Evolutionary conservation across 148 eudicot species (phyloP), one percentile per base, ranked within the genome.

Genomic region (Heliosperma pusillum): DNA sequence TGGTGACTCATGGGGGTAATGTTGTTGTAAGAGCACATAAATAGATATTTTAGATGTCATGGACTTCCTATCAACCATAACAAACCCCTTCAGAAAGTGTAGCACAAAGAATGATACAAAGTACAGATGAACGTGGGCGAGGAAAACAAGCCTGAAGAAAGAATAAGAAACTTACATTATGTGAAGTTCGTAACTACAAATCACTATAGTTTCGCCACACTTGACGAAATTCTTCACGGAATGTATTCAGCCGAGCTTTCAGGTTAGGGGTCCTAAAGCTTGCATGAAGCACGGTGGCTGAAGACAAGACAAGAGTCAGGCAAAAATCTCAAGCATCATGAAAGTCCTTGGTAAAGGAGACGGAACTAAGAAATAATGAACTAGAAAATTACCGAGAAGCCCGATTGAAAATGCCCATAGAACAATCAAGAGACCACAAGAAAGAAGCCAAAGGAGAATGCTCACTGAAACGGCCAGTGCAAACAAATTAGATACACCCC

Each of bases 121-220:
- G 42, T 36, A 36, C 42, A 5, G 42, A 36, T 6, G 42, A 36
- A 36, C 42, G 42, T 36, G 42, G 10, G 42, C 42, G 7, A 19
- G 10, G n/a, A 52, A 11, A 52, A 24, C 12, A 29, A n/a, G 36
- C 17, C 2, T 15, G 63, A 47, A 25, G 58, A 67, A 21, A 42
- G 75, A 22, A 66, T 50, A 20, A 62, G 67, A 72, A 40, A 29
- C 19, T 79, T 76, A 86, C 89, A 71, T 80, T 60, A 74, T 79
- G 61, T 59, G 65, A 47, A 78, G 65, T 79, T 71, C 30, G 33
- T 33, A 68, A 77, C 89, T 91, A 91, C 80, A 94, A 81, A 36
- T 94, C 98, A 65, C 98, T 94, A 70, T 91, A 94, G 82, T 91
- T 94, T 77, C 98, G 90, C 98, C 98, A 94, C 78, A 91, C 98